These are phyloP conservation scores for Solanum paucissectum DNA, from an alignment of 257 asterid genomes.

Conservation along the genomic window DNA sequence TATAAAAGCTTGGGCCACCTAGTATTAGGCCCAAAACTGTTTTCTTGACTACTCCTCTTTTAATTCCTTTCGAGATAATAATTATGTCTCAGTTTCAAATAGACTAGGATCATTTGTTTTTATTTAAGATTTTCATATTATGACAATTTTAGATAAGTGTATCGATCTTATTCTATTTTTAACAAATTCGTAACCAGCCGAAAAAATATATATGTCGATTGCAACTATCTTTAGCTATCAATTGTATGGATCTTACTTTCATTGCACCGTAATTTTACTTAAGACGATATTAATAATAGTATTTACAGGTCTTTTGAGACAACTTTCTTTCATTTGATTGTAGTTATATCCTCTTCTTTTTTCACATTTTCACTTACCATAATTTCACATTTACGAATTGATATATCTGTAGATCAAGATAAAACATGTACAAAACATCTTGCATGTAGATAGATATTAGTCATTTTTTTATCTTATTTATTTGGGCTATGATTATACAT, in stretches of 20 bases:
- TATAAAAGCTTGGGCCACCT: not conserved
- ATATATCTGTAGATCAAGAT: not conserved
- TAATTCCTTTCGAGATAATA: too few relatives aligned
- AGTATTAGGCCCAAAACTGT: not conserved
- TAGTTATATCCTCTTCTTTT: not conserved
- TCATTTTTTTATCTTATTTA: not conserved
- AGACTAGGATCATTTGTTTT: too few relatives aligned
- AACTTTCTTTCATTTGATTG: not conserved
- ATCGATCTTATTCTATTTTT: too few relatives aligned
- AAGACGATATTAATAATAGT: not conserved
- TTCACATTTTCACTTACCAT: not conserved
- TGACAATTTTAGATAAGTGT: too few relatives aligned
- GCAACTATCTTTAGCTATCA: not conserved
- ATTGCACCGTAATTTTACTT: not conserved
- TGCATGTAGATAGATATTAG: not conserved
- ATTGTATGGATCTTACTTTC: not conserved
- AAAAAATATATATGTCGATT: too few relatives aligned
- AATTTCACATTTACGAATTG: not conserved
- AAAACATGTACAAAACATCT: not conserved
- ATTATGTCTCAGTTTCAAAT: too few relatives aligned
- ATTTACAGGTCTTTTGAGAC: not conserved
- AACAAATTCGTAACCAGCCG: too few relatives aligned
- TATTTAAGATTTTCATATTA: too few relatives aligned
- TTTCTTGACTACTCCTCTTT: too few relatives aligned
- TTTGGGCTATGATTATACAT: not conserved